phyloP scores from a whole-genome alignment of 2,329 filamentous ascomycete species.

The Paecilomyces sp. region DNA sequence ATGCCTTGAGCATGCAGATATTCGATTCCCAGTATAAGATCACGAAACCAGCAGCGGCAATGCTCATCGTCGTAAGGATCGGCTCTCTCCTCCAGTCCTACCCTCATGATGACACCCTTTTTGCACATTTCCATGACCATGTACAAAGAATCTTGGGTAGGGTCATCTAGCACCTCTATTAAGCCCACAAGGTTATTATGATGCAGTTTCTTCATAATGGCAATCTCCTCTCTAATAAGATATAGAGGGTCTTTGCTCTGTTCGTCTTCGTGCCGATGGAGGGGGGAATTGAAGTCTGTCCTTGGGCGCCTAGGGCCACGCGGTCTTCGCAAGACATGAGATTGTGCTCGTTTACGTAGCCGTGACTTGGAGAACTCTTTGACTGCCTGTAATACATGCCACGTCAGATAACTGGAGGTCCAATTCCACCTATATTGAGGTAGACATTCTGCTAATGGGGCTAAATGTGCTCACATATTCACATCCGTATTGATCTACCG shows the following conservation, averaged over 20 bases:
- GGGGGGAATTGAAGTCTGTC: constrained; percentile 55
- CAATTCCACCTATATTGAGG: background rate
- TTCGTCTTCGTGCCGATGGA: constrained; percentile 51
- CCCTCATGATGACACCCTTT: constrained; percentile 94
- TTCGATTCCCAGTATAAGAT: constrained; percentile 90
- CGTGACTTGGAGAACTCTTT: constrained; percentile 97
- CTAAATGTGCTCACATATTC: constrained; percentile 68
- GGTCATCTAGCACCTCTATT: constrained; percentile 92
- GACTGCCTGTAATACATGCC: constrained; percentile 58
- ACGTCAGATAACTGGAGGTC: constrained; percentile 9
- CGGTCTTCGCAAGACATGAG: constrained; percentile 68
- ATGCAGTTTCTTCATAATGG: constrained; percentile 98
- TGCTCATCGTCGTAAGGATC: constrained; percentile 75
- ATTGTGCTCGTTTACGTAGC: constrained; percentile 82
- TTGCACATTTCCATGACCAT: constrained; percentile 99
- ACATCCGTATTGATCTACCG: constrained; percentile 78
- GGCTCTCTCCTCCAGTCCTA: constrained; percentile 75
- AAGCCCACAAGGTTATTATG: constrained; percentile 90
- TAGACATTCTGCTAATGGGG: constrained; percentile 1
- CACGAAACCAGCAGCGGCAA: constrained; percentile 88
- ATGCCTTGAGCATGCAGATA: constrained; percentile 93
- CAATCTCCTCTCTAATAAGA: constrained; percentile 91
- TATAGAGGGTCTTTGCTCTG: constrained; percentile 66
- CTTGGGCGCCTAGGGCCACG: constrained; percentile 48
- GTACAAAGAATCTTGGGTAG: constrained; percentile 89